Conservation (phyloP, 2,329 filamentous ascomycete genomes). For the Epicoccum nigrum region DNA sequence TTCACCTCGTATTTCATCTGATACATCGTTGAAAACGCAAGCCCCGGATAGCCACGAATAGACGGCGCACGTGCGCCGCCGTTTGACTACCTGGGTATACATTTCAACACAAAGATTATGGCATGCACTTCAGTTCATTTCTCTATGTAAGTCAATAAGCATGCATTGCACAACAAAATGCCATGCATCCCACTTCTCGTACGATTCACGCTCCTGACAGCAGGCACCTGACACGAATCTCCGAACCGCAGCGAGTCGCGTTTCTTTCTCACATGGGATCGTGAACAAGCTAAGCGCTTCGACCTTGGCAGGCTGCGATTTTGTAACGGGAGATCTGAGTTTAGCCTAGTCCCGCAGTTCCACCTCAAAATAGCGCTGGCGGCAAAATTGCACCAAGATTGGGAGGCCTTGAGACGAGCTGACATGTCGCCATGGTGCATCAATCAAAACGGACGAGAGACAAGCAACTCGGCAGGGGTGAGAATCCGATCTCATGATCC, state of each 20-base stretch:
- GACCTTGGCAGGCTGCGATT: conserved; percentile 3
- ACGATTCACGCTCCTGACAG: background rate
- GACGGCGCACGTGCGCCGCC: conserved; percentile 3
- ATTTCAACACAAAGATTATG: background rate
- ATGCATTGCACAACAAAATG: background rate
- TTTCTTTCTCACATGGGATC: background rate
- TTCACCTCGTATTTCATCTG: background rate
- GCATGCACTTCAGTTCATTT: background rate
- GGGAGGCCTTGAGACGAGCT: conserved; percentile 16
- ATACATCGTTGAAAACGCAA: conserved; percentile 1
- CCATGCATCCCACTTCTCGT: background rate
- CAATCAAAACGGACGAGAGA: background rate
- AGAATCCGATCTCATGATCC: background rate
- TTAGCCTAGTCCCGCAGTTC: conserved; percentile 13
- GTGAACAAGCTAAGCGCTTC: conserved; percentile 3
- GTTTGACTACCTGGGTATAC: background rate
- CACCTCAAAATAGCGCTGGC: conserved; percentile 15
- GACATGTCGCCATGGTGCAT: background rate
- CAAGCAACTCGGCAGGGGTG: background rate
- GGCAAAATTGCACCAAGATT: conserved; percentile 10
- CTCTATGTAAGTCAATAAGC: background rate
- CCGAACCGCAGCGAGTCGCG: conserved; percentile 6
- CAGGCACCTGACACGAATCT: background rate
- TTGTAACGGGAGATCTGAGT: conserved; percentile 16
- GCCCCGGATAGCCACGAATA: background rate